Percentiles rank a stretch among this genome's conserved stretches.
Evolutionary conservation across 1,284 basidiomycete genomes (phyloP).

Genomic region (Golubevia sp.): DNA sequence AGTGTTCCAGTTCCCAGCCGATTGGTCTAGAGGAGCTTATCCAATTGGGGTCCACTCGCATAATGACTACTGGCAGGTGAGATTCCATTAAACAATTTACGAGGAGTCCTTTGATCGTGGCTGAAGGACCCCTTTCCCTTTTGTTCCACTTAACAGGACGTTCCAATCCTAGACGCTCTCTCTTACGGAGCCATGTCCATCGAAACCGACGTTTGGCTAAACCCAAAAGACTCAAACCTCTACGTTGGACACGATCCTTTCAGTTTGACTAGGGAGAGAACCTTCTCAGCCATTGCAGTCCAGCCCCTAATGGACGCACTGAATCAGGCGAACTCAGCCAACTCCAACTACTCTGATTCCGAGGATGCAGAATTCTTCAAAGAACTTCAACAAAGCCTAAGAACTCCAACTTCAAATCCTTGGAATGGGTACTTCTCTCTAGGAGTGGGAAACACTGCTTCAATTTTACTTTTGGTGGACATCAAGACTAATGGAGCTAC

Average conservation of each 20-base stretch:
- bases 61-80: conserved; percentile 18
- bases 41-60: conserved; percentile 26
- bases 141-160: neutral
- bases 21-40: conserved; percentile 21
- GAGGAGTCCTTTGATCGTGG: neutral
- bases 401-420: conserved; percentile 4
- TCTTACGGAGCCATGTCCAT: conserved; percentile 12
- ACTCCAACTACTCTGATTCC: conserved; percentile 5
- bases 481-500: conserved; percentile 21
- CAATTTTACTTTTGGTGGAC: conserved; percentile 22
- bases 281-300: conserved; percentile 16
- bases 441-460: conserved; percentile 20
- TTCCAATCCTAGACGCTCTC: conserved; percentile 21
- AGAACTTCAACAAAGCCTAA: conserved; percentile 5
- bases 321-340: conserved; percentile 21
- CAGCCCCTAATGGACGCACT: conserved; percentile 17
- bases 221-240: conserved; percentile 12
- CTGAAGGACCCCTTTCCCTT: neutral
- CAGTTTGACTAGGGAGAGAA: conserved; percentile 16
- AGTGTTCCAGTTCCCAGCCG: conserved; percentile 17
- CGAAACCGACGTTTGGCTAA: conserved; percentile 25
- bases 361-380: conserved; percentile 9
- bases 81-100: too few relatives aligned
- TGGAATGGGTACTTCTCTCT: conserved; percentile 17
- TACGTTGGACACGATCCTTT: conserved; percentile 27